Percentiles rank a stretch among this genome's conserved stretches.
Conservation (phyloP, 1,139 yeast genomes). For the Geotrichum citri-aurantii region DNA sequence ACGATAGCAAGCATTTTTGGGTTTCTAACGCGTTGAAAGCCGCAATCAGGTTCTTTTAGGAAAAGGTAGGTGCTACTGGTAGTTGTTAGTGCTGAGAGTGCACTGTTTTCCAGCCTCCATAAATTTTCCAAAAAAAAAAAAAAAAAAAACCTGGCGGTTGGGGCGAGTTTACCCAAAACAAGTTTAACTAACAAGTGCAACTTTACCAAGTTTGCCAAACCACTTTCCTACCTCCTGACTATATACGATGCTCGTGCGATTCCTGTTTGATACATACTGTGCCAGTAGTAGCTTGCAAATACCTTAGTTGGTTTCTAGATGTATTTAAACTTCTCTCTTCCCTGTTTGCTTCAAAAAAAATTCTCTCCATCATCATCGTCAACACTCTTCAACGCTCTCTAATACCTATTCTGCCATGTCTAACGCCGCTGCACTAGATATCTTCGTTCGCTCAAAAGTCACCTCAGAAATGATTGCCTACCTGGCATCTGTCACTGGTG, state of each 20-base stretch:
- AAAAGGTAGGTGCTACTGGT: neutral
- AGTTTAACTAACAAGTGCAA: neutral
- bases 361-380: neutral
- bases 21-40: neutral
- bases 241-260: neutral
- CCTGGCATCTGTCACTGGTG: conserved; percentile 70
- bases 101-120: neutral
- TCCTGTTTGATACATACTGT: neutral
- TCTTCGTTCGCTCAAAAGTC: conserved; percentile 73
- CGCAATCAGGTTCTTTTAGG: neutral
- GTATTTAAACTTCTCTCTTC: neutral
- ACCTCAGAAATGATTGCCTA: conserved; percentile 72
- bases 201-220: neutral
- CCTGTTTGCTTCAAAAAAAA: neutral
- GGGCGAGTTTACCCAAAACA: neutral
- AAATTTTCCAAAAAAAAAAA: neutral
- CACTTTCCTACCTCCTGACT: neutral
- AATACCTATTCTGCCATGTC: conserved; percentile 34
- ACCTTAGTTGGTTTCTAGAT: neutral
- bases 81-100: neutral
- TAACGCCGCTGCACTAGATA: conserved; percentile 59
- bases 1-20: neutral
- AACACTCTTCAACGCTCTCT: neutral
- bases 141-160: neutral
- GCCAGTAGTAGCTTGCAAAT: neutral